A percentile compares a stretch with the other conserved stretches of the same genome.
These are phyloP conservation scores for Flaveria robusta DNA, from an alignment of 129 eudicot species.

Conservation along the genomic window DNA sequence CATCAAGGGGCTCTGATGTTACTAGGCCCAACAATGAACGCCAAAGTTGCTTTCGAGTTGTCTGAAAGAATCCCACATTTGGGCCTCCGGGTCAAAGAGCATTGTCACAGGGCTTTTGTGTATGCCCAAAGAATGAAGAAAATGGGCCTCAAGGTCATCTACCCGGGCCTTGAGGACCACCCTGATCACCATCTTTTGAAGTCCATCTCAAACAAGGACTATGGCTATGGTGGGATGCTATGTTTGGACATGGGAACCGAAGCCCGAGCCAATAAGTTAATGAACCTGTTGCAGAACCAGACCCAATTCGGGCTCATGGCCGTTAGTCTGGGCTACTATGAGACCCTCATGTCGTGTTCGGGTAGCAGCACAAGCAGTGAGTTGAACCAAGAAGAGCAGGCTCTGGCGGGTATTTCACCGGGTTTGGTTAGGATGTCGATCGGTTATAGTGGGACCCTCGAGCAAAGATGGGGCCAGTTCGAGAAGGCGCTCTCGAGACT, in stretches of 20 bases:
- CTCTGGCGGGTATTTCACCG: slow-evolving; percentile 79
- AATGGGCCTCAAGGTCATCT: slow-evolving; percentile 84
- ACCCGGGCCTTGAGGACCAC: slow-evolving; percentile 94
- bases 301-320: slow-evolving; percentile 96
- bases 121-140: slow-evolving; percentile 79
- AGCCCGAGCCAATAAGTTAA: slow-evolving; percentile 63
- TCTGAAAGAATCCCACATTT: slow-evolving; percentile 89
- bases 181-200: slow-evolving; percentile 71
- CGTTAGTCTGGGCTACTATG: slow-evolving; percentile 91
- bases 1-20: slow-evolving; percentile 91
- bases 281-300: slow-evolving; percentile 63
- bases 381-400: slow-evolving; percentile 64
- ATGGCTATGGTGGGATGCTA: slow-evolving; percentile 84
- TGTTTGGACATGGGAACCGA: slow-evolving; percentile 91
- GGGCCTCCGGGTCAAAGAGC: slow-evolving; percentile 91
- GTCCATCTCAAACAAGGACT: slow-evolving; percentile 60
- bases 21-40: slow-evolving; percentile 98
- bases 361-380: slow-evolving; percentile 96
- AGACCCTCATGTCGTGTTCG: slow-evolving; percentile 97
- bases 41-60: slow-evolving; percentile 93
- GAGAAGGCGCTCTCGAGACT: slow-evolving; percentile 71
- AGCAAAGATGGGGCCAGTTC: slow-evolving; percentile 94
- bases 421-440: slow-evolving; percentile 94
- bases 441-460: slow-evolving; percentile 88
- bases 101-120: slow-evolving; percentile 65